These are phyloP conservation scores for Coemansia erecta DNA, from an alignment of 192 early-diverging fungal species.

Conservation along the genomic window DNA sequence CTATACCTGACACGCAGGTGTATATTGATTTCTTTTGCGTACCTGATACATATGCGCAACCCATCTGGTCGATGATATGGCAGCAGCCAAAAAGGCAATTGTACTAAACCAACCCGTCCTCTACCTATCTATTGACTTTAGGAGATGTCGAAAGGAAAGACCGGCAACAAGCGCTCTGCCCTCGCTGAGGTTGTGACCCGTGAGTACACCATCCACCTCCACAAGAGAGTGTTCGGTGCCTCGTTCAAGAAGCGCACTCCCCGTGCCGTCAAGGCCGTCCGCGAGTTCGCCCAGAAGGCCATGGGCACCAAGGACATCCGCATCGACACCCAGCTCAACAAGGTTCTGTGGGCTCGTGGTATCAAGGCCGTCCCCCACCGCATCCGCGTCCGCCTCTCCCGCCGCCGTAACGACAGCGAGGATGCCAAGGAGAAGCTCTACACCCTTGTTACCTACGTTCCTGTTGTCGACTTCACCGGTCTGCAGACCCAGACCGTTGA, in stretches of 20 bases:
- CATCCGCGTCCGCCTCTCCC: constrained; percentile 90
- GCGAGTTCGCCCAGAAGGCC: constrained; percentile 82
- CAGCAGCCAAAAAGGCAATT: neutral
- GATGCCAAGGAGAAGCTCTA: constrained; percentile 96
- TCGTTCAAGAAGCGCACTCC: constrained; percentile 98
- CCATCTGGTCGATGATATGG: neutral
- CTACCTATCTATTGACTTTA: constrained; percentile 1
- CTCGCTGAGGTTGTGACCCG: constrained; percentile 90
- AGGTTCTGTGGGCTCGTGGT: constrained; percentile 90
- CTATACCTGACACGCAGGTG: too few species aligned
- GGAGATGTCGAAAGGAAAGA: constrained; percentile 74
- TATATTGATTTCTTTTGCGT: too few species aligned
- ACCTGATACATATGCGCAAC: neutral
- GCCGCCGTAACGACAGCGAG: constrained; percentile 97
- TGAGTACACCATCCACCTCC: constrained; percentile 99
- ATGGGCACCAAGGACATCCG: constrained; percentile 98
- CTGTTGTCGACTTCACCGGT: constrained; percentile 88
- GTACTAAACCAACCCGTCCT: constrained; percentile 1
- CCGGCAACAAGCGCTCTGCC: constrained; percentile 73
- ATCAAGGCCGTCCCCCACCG: constrained; percentile 94
- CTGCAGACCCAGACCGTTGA: constrained; percentile 67
- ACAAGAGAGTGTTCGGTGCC: constrained; percentile 81
- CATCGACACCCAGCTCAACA: constrained; percentile 93
- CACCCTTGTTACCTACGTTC: constrained; percentile 89
- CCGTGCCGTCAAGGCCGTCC: constrained; percentile 90